Conservation (phyloP, 768 basidiomycete genomes). For the Russula brevipes region DNA sequence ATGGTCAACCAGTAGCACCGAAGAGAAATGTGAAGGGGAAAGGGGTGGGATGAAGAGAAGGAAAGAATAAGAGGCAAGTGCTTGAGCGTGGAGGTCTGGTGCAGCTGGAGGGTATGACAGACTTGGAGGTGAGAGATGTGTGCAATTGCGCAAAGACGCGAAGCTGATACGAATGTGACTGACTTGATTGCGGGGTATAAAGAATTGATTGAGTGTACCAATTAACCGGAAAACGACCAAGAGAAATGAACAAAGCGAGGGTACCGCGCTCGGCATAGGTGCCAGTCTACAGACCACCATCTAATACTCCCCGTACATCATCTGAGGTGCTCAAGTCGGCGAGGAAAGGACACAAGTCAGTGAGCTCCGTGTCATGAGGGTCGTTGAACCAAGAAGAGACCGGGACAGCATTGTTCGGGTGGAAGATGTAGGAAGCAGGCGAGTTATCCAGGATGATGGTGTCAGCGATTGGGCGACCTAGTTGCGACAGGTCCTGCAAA, state of each 20-base stretch:
- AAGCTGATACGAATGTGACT: slow-evolving; percentile 25
- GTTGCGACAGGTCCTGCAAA: slow-evolving; percentile 86
- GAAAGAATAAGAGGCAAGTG: background rate
- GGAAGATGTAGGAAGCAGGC: slow-evolving; percentile 98
- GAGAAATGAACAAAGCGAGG: slow-evolving; percentile 19
- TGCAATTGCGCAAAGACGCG: slow-evolving; percentile 14
- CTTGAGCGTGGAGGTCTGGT: background rate
- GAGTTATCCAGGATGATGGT: slow-evolving; percentile 99
- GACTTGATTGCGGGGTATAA: slow-evolving; percentile 27
- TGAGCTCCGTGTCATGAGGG: slow-evolving; percentile 96
- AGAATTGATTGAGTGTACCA: slow-evolving; percentile 28
- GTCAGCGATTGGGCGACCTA: slow-evolving; percentile 89
- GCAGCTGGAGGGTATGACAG: slow-evolving; percentile 10
- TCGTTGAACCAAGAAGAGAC: slow-evolving; percentile 99
- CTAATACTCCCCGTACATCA: slow-evolving; percentile 88
- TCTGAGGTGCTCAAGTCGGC: slow-evolving; percentile 78
- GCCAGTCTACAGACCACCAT: slow-evolving; percentile 62
- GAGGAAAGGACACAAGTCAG: slow-evolving; percentile 92
- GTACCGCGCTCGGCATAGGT: slow-evolving; percentile 8
- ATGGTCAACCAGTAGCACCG: slow-evolving; percentile 12
- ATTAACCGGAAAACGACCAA: slow-evolving; percentile 25
- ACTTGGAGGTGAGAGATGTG: background rate
- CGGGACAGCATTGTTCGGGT: slow-evolving; percentile 97
- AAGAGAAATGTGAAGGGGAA: background rate
- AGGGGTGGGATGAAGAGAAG: background rate